Evolutionary conservation across 148 eudicot genomes (phyloP), one percentile per base, ranked within the genome.

Genomic region (Nepenthes gracilis): DNA sequence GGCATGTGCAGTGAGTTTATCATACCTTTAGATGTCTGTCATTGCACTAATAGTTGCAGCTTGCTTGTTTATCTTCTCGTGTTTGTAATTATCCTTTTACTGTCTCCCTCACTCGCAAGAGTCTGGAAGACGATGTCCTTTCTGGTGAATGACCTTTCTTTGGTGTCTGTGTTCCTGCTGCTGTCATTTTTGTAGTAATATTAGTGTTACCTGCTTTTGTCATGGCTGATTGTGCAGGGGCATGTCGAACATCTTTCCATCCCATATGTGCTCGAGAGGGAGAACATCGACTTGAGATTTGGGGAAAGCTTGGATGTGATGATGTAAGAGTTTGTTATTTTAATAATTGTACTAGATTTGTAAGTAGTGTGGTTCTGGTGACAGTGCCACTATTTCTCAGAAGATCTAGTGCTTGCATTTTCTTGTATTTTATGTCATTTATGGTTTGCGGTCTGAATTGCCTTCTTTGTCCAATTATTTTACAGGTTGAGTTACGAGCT

Each of bases 201-300:
- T 3, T 40, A 8, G 45, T 40, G 45, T 52, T 35, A 9, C n/a
- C 35, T 62, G 48, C 40, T 33, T 61, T 55, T 14, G 33, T 9
- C 2, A n/a, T 57, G 43, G 4, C 33, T 76, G 54, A 36, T 54
- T 73, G 57, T 66, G 67, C 83, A 93, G 99, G 99, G 62, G 67
- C 99, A 63, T 93, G 99, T 75, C 78, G 99, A 81, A 78, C 84
- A 72, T 79, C 99, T 5, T 84, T 93, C 67, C 99, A 93, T 73
- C 99, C 99, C 62, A 78, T 81, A 63, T 93, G 99, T 75, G 99
- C 96, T 11, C 84, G 99, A 80, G 99, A 93, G 75, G 96, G 96
- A 58, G 79, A 77, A 67, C 75, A 86, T 65, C 81, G 82, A 70
- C 93, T 93, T 77, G 99, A 93, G 84, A 79, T 88, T 14, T 93